Evolutionary conservation across 1,284 basidiomycete genomes (phyloP).

Genomic region (Agaricales sp.): DNA sequence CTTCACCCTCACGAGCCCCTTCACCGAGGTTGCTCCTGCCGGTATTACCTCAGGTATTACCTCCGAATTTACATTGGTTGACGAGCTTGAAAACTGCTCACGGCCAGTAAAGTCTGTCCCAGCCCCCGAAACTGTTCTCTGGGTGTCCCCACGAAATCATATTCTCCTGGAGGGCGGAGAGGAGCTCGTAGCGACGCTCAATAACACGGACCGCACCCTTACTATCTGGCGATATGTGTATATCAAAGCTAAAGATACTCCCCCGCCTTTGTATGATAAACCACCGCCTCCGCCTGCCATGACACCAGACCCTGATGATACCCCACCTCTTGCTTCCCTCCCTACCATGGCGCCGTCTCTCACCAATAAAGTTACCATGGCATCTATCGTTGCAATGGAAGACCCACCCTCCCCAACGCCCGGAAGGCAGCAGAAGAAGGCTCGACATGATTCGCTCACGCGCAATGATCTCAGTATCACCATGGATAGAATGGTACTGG

Average conservation of each 20-base stretch:
- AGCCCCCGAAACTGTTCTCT: slow-evolving; percentile 53
- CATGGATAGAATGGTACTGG: slow-evolving; percentile 53
- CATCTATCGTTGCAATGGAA: slow-evolving; percentile 31
- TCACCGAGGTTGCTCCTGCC: slow-evolving; percentile 65
- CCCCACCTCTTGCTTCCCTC: slow-evolving; percentile 12
- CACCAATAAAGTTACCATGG: slow-evolving; percentile 37
- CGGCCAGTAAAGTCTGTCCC: slow-evolving; percentile 40
- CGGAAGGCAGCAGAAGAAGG: slow-evolving; percentile 17
- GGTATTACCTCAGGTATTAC: slow-evolving; percentile 49
- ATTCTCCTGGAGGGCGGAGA: slow-evolving; percentile 31
- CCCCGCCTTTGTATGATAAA: slow-evolving; percentile 16
- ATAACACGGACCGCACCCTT: slow-evolving; percentile 37
- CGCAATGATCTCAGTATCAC: slow-evolving; percentile 51
- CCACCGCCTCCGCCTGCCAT: slow-evolving; percentile 6
- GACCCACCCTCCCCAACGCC: slow-evolving; percentile 16
- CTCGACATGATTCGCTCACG: slow-evolving; percentile 31
- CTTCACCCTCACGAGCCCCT: slow-evolving; percentile 68
- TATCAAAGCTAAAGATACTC: slow-evolving; percentile 44
- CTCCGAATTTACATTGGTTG: slow-evolving; percentile 30
- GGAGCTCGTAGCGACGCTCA: slow-evolving; percentile 47
- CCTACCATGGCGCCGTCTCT: slow-evolving; percentile 12
- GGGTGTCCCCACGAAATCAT: slow-evolving; percentile 31
- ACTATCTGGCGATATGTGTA: slow-evolving; percentile 67
- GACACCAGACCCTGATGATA: slow-evolving; percentile 8
- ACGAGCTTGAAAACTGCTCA: slow-evolving; percentile 42